Evolutionary conservation across 495 filamentous ascomycete genomes (phyloP), one percentile per base, ranked within the genome.

Genomic region (Arthonia radiata): DNA sequence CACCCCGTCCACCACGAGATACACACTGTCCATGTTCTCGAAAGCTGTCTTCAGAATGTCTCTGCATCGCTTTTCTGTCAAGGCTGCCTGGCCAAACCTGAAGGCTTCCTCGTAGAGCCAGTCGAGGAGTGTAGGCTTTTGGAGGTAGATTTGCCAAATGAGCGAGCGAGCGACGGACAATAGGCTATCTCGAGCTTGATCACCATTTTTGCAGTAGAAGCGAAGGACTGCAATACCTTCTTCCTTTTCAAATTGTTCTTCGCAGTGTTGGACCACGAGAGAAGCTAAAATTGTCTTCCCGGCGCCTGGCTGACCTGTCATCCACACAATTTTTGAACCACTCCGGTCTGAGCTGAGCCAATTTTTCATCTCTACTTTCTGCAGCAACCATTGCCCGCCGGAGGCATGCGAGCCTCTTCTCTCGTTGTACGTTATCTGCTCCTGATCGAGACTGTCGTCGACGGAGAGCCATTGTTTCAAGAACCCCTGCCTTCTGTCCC

Each of bases 271-370:
- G 12, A 42, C 23, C 11, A 36, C 15, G 3, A 31, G 10, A 2
- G 39, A 42, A 14, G 36, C 36, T 2, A 42, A 31, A n/a, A 38
- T 27, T 17, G 36, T 41, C 15, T 41, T 41, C 4, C 39, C 38
- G 37, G 36, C 30, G 10, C 32, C 33, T 18, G 36, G 36, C 13
- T 25, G 31, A 1, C 28, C 33, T 23, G 29, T 26, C 7, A 33
- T 14, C 26, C 6, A 18, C 21, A 23, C 11, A 26, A 13, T 13
- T 4, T 11, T 6, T n/a, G n/a, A n/a, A n/a, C n/a, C n/a, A n/a
- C n/a, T n/a, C n/a, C n/a, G n/a, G n/a, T n/a, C n/a, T n/a, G n/a
- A n/a, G n/a, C n/a, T n/a, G n/a, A n/a, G n/a, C n/a, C n/a, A n/a
- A n/a, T n/a, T n/a, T n/a, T 23, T 24, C 15, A 28, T 18, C 19